Base-by-base conservation (phyloP, 345 rosid genomes). In the Melastoma malabathricum region DNA sequence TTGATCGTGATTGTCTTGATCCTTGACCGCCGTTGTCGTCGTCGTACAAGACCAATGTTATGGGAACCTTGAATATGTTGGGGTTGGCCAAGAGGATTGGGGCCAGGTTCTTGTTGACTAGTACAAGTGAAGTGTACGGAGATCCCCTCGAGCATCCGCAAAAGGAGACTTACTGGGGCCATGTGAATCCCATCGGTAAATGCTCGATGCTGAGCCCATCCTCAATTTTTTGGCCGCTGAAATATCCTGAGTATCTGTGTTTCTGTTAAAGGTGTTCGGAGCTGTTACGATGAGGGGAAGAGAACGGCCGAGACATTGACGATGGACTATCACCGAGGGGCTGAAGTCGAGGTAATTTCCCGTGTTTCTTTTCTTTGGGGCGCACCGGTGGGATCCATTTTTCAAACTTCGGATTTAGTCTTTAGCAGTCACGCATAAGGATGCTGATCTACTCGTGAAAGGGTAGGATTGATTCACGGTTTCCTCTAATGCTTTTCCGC, bases 101-200 rank as follows among this genome's bases (percentile, higher is more conserved):
- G 20, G 97, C 98, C 1, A 76, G 81, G 77, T 92, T 92, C 76
- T 59, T 92, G 84, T 81, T 92, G 5, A 87, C 98, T 0, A 92
- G 98, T 64, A 92, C 98, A 2, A 92, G 98, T 68, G 98, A 92
- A 83, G 98, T 92, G 34, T 92, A 92, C 57, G 98, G 98, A 34
- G 98, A 92, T 59, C 98, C 98, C 13, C 95, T 92, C 55, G 86
- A 92, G 74, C 98, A 92, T 76, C 98, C 98, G 4, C 98, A 87
- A 72, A 87, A 92, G 64, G 98, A 87, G 62, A 92, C 93, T 14
- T 92, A 92, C 49, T 92, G 98, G 98, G 96, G 98, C 52, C 75
- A 92, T 54, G 98, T 92, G 59, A 92, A 92, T 67, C 98, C 98
- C 15, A 92, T 92, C 1, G 98, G 98, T 87, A 59, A 47, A 13